Percentiles rank a stretch among this genome's conserved stretches.
Conservation (phyloP, 495 filamentous ascomycete species). For the Penicillium crystallinum region DNA sequence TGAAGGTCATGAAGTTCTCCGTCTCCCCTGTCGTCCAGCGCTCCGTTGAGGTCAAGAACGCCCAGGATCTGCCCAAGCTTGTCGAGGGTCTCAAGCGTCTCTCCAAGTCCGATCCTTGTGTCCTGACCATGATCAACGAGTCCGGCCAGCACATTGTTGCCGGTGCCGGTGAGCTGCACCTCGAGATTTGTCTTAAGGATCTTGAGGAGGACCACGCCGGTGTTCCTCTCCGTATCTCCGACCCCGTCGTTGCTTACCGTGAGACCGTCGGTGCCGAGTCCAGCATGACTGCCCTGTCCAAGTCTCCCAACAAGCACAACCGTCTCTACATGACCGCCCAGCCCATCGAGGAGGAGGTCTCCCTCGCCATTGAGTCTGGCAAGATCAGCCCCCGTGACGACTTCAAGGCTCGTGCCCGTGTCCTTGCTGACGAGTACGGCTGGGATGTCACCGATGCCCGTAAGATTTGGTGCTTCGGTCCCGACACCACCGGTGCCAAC, state of each 20-base stretch:
- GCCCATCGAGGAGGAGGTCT: conserved; percentile 86
- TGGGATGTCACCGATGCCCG: conserved; percentile 99
- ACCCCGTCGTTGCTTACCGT: conserved; percentile 96
- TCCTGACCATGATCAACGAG: conserved; percentile 79
- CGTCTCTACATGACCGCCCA: conserved; percentile 91
- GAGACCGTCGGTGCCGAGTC: conserved; percentile 81
- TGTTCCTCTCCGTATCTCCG: conserved; percentile 92
- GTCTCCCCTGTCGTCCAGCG: conserved; percentile 98
- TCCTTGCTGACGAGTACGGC: conserved; percentile 93
- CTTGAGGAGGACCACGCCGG: conserved; percentile 99
- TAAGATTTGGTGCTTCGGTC: conserved; percentile 99
- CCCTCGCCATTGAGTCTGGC: conserved; percentile 84
- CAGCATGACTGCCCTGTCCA: conserved; percentile 94
- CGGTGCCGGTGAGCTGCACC: conserved; percentile 97
- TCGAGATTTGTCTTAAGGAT: conserved; percentile 99
- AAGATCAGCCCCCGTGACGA: conserved; percentile 95
- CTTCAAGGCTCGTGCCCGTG: conserved; percentile 96
- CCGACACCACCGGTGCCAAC: conserved; percentile 96
- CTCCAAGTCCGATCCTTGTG: conserved; percentile 99
- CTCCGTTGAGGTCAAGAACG: conserved; percentile 99
- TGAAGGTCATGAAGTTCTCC: conserved; percentile 99
- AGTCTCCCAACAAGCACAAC: conserved; percentile 99
- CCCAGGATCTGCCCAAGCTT: conserved; percentile 98
- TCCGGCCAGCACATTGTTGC: conserved; percentile 98
- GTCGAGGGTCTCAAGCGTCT: conserved; percentile 99